Conservation (phyloP, 768 basidiomycete genomes). For the Gloeostereum incarnatum region DNA sequence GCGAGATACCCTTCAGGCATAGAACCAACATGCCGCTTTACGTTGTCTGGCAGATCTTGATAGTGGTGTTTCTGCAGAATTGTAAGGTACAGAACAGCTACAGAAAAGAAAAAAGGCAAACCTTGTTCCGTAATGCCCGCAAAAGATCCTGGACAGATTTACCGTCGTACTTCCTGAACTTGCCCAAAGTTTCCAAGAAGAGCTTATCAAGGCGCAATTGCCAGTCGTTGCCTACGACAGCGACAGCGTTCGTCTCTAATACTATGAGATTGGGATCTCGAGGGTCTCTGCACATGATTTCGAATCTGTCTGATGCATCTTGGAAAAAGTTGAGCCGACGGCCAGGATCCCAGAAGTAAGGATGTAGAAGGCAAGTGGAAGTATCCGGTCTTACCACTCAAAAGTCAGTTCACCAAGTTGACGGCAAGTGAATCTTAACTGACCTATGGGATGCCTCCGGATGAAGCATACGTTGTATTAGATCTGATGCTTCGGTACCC, state of each 20-base stretch:
- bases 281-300: slow-evolving; percentile 94
- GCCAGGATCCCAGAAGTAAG: slow-evolving; percentile 93
- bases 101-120: slow-evolving; percentile 21
- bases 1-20: slow-evolving; percentile 89
- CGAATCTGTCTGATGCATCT: slow-evolving; percentile 95
- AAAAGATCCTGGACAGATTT: slow-evolving; percentile 85
- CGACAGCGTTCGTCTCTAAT: slow-evolving; percentile 61
- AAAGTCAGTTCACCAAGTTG: slow-evolving; percentile 4
- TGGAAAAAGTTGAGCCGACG: slow-evolving; percentile 89
- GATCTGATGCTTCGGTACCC: slow-evolving; percentile 79
- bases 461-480: slow-evolving; percentile 74
- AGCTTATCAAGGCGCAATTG: slow-evolving; percentile 74
- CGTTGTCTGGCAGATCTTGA: slow-evolving; percentile 90
- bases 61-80: slow-evolving; percentile 9
- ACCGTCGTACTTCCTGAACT: slow-evolving; percentile 96
- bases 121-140: slow-evolving; percentile 92
- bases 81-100: not conserved
- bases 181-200: slow-evolving; percentile 91
- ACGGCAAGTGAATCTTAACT: slow-evolving; percentile 16
- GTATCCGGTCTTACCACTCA: slow-evolving; percentile 66
- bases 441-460: slow-evolving; percentile 70
- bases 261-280: slow-evolving; percentile 64
- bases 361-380: slow-evolving; percentile 79
- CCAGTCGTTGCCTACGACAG: slow-evolving; percentile 90
- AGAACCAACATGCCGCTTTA: slow-evolving; percentile 79